These are phyloP conservation scores for Ligustrum vulgare DNA, from an alignment of 257 asterid species.

Conservation along the genomic window DNA sequence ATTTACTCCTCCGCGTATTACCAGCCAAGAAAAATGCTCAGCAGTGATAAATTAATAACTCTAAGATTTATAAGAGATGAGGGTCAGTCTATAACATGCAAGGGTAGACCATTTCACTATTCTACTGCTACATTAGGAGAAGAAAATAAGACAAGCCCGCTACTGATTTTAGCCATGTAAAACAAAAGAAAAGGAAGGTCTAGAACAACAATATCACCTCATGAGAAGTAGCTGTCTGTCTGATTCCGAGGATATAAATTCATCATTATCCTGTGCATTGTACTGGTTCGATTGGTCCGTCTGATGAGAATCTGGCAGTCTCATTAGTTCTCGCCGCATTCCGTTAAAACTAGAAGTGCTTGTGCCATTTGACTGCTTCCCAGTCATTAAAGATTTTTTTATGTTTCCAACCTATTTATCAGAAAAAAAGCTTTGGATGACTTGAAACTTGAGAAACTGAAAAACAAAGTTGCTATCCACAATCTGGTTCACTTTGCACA, in stretches of 20 bases:
- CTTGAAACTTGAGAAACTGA: conserved; percentile 13
- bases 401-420: conserved; percentile 67
- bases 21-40: background rate
- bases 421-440: conserved; percentile 5
- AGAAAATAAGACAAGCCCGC: background rate
- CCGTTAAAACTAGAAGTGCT: conserved; percentile 70
- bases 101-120: background rate
- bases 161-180: background rate
- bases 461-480: conserved; percentile 7
- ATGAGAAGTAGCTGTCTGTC: conserved; percentile 87
- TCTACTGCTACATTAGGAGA: background rate
- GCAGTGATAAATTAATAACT: background rate
- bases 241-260: conserved; percentile 84
- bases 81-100: background rate
- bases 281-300: conserved; percentile 51
- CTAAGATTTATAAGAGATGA: background rate
- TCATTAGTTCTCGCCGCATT: conserved; percentile 88
- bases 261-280: conserved; percentile 55
- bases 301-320: conserved; percentile 66
- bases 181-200: background rate
- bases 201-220: conserved; percentile 39
- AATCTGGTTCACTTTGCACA: background rate
- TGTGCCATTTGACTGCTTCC: conserved; percentile 58
- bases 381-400: conserved; percentile 60
- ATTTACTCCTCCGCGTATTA: background rate